These are phyloP conservation scores for Silene conica DNA, from an alignment of 148 eudicot species.

Conservation along the genomic window DNA sequence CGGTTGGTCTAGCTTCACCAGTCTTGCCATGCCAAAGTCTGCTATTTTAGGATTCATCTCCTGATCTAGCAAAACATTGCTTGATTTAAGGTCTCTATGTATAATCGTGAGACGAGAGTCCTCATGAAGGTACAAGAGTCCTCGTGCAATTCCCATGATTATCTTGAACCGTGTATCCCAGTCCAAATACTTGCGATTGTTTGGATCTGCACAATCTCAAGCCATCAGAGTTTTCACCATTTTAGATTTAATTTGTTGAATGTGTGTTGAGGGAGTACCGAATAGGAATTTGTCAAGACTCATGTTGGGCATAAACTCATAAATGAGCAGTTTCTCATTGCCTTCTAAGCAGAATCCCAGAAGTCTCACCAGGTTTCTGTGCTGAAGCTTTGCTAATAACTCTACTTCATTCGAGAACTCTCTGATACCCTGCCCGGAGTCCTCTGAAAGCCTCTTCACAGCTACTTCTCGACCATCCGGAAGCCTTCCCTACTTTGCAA, in stretches of 20 bases:
- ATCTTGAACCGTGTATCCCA: slow-evolving; percentile 28
- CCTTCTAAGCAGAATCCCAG: slow-evolving; percentile 28
- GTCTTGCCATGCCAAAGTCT: slow-evolving; percentile 36
- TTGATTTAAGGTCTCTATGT: slow-evolving; percentile 31
- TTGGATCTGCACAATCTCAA: slow-evolving; percentile 9
- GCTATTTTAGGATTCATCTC: slow-evolving; percentile 32
- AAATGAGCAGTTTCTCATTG: slow-evolving; percentile 30
- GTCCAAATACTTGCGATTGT: not conserved
- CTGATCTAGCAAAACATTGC: slow-evolving; percentile 30
- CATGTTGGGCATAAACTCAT: slow-evolving; percentile 24
- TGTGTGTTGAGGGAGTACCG: slow-evolving; percentile 4
- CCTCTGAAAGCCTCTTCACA: slow-evolving; percentile 32
- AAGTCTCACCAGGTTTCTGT: slow-evolving; percentile 31
- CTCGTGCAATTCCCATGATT: slow-evolving; percentile 28
- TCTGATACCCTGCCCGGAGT: slow-evolving; percentile 21
- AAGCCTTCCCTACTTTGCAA: slow-evolving; percentile 16
- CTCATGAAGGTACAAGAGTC: slow-evolving; percentile 30
- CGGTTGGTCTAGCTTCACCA: slow-evolving; percentile 5
- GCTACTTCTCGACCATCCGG: slow-evolving; percentile 23
- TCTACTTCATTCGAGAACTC: slow-evolving; percentile 29
- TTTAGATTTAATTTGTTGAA: not conserved
- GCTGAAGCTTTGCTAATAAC: slow-evolving; percentile 33
- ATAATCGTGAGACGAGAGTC: slow-evolving; percentile 30
- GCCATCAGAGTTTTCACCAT: not conserved
- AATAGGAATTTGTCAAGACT: slow-evolving; percentile 24